These are phyloP conservation scores for Citrullus amarus DNA, from an alignment of 306 rosid species.

Conservation along the genomic window DNA sequence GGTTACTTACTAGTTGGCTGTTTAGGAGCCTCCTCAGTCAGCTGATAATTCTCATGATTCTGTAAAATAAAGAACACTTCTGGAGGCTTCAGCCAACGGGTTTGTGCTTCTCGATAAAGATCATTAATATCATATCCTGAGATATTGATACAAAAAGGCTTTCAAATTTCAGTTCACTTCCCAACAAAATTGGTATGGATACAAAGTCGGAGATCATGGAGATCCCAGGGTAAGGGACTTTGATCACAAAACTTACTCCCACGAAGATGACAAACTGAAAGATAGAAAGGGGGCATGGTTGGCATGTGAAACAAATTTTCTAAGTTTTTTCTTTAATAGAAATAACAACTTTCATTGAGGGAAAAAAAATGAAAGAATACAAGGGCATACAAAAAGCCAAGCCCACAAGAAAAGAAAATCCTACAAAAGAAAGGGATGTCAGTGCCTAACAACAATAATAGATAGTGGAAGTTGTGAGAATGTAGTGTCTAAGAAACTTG, in stretches of 20 bases:
- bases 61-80: conserved; percentile 71
- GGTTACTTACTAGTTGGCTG: conserved; percentile 64
- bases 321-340: too few relatives aligned
- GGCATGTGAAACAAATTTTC: background rate
- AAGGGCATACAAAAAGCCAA: too few relatives aligned
- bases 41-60: conserved; percentile 55
- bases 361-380: too few relatives aligned
- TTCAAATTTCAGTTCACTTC: conserved; percentile 2
- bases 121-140: conserved; percentile 53
- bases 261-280: background rate
- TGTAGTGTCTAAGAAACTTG: too few relatives aligned
- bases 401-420: too few relatives aligned
- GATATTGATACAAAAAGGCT: conserved; percentile 10
- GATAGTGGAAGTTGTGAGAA: too few relatives aligned
- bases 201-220: background rate
- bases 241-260: background rate
- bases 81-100: conserved; percentile 87
- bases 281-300: background rate
- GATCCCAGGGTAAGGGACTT: background rate
- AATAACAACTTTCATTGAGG: too few relatives aligned
- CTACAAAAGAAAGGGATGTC: too few relatives aligned
- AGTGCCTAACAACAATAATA: too few relatives aligned
- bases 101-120: conserved; percentile 64
- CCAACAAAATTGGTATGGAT: background rate
- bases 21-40: conserved; percentile 44